Evolutionary conservation across 2,329 filamentous ascomycete genomes (phyloP).

Genomic region (Myriosclerotinia curreyana): DNA sequence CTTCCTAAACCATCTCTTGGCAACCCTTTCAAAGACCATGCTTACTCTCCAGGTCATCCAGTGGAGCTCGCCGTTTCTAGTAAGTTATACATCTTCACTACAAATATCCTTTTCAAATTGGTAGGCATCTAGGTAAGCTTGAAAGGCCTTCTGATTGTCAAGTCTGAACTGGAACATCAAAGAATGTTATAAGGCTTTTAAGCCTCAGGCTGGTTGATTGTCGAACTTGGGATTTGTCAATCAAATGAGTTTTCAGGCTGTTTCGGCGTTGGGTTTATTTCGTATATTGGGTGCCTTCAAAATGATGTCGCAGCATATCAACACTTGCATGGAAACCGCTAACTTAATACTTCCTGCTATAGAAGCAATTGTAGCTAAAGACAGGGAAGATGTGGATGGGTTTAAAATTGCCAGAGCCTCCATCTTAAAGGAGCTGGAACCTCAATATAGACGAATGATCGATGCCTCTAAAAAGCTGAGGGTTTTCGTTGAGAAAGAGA

Average conservation of each 20-base stretch:
- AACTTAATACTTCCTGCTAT: neutral
- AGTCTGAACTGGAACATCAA: too few relatives aligned
- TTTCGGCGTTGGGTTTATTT: neutral
- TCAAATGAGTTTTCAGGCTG: neutral
- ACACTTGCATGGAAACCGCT: neutral
- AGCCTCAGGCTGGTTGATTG: neutral
- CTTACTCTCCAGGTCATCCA: slow-evolving; percentile 3
- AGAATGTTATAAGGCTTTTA: too few relatives aligned
- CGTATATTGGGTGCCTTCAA: too few relatives aligned
- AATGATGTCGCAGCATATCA: too few relatives aligned
- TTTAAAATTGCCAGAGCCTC: slow-evolving; percentile 19
- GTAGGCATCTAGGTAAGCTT: too few relatives aligned
- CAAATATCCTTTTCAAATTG: too few relatives aligned
- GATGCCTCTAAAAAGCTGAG: slow-evolving; percentile 15
- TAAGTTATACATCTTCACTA: neutral
- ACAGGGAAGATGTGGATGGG: slow-evolving; percentile 9
- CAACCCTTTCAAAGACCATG: slow-evolving; percentile 14
- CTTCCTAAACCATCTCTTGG: slow-evolving; percentile 9
- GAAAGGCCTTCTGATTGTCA: too few relatives aligned
- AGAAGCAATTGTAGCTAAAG: slow-evolving; percentile 13
- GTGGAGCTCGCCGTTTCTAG: slow-evolving; percentile 17
- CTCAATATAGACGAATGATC: slow-evolving; percentile 20
- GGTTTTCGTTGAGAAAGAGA: slow-evolving; percentile 18
- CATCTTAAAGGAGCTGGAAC: slow-evolving; percentile 14
- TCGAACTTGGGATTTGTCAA: neutral